Percentiles rank a stretch among this genome's conserved stretches.
Evolutionary conservation across 495 filamentous ascomycete species (phyloP).

Genomic region (Letharia columbiana): DNA sequence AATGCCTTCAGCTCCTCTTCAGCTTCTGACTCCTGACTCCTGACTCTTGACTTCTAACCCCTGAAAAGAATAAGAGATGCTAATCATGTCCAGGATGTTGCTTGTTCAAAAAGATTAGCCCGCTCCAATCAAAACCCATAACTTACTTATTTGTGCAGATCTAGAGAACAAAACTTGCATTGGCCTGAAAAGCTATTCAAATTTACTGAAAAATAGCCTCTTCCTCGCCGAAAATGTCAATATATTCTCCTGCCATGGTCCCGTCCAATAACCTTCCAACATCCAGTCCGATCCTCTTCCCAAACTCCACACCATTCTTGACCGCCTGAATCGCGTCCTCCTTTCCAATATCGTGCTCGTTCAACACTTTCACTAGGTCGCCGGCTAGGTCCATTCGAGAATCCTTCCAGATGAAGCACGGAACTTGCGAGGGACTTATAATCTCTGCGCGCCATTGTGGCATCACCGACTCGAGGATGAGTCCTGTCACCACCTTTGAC

Average conservation of each 20-base stretch:
- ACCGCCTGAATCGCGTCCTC: not conserved
- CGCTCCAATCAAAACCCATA: too few species aligned
- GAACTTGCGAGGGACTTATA: not conserved
- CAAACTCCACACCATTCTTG: slow-evolving; percentile 4
- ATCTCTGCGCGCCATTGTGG: not conserved
- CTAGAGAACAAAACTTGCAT: too few species aligned
- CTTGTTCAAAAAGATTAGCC: too few species aligned
- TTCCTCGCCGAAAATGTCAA: not conserved
- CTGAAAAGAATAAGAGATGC: too few species aligned
- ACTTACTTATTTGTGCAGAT: too few species aligned
- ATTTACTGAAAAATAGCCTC: not conserved
- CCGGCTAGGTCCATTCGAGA: not conserved
- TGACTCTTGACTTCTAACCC: not conserved
- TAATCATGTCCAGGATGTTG: too few species aligned
- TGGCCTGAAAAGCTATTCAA: too few species aligned
- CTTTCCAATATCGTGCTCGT: not conserved
- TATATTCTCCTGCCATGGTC: not conserved
- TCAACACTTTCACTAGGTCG: not conserved
- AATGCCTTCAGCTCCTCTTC: not conserved
- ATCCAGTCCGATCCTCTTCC: slow-evolving; percentile 1
- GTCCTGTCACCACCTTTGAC: not conserved
- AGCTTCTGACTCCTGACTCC: not conserved
- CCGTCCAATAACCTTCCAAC: not conserved
- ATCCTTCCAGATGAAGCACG: not conserved
- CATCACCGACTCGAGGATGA: not conserved